Conservation (phyloP, 441 rosid genomes). For the Syzygium malaccense region DNA sequence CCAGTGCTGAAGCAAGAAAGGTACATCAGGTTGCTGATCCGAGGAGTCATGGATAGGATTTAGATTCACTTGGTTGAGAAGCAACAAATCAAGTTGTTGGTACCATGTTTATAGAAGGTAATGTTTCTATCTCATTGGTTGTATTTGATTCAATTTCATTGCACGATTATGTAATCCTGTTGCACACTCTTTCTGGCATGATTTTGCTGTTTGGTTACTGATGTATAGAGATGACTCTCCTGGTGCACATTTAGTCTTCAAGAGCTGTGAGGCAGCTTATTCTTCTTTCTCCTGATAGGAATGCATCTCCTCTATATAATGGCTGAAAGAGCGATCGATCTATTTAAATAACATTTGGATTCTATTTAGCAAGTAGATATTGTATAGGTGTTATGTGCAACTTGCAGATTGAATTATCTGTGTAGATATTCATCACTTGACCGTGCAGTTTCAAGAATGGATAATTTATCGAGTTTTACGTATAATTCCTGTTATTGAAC, state of each 20-base stretch:
- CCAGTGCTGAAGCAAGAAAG: conserved; percentile 63
- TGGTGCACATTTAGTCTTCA: not conserved
- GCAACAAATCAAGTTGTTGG: not conserved
- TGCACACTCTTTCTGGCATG: not conserved
- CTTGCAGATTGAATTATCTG: not conserved
- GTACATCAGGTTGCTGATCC: conserved; percentile 79
- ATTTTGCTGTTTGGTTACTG: not conserved
- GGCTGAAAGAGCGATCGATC: not conserved
- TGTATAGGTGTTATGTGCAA: not conserved
- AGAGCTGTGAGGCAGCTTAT: not conserved
- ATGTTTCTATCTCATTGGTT: not conserved
- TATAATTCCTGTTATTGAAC: not conserved
- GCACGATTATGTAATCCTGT: not conserved
- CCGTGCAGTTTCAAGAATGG: not conserved
- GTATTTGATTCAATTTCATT: not conserved
- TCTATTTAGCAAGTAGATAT: not conserved
- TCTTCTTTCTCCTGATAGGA: not conserved
- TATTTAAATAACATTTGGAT: not conserved
- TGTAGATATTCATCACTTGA: not conserved
- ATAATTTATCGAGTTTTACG: not conserved
- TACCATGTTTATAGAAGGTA: not conserved
- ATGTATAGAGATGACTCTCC: not conserved
- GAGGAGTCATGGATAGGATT: conserved; percentile 72
- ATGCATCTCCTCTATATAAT: not conserved
- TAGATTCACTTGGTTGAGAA: not conserved